Evolutionary conservation across 495 filamentous ascomycete species (phyloP), one percentile per base, ranked within the genome.

Genomic region (Podospora sp.): DNA sequence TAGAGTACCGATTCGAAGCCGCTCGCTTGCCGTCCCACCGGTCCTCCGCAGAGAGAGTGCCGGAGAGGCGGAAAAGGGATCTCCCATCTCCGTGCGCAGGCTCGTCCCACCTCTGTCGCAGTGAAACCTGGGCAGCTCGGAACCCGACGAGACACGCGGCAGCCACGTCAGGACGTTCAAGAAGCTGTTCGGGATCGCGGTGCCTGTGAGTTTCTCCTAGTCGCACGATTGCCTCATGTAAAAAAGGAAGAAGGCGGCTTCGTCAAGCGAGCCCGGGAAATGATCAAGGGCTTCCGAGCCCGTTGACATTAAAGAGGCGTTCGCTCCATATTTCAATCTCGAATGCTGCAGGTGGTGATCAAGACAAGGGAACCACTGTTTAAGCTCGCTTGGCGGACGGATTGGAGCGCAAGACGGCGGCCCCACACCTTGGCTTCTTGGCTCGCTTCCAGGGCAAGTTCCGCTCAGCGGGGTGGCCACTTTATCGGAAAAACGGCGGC

Each of bases 1-100:
- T 66, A 53, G 25, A 20, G 62, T 36, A n/a, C 51, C 62, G 25
- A 40, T 14, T 40, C 8, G 62, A 56, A 51, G 51, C 26, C 25
- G 27, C 56, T 20, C 11, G 24, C 6, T 22, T 27, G 24, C 24
- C 56, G 6, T 22, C 20, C 20, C 21, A 14, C 52, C 20, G 24
- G 40, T 46, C 40, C 11, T 46, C 40, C 40, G 40, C 12, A 46
- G 40, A 4, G 2, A 11, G 40, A 18, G 40, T 18, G 14, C 12
- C 40, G 40, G 52, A 26, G 52, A 2, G 21, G 21, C 52, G 52
- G 52, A 55, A 22, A n/a, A 26, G 24, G 52, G 52, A 26, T 26
- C 24, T 6, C 52, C 21, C 52, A 55, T 55, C 20, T 55, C 52
- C 24, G 52, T 46, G 40, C 40, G 40, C 40, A 46, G 40, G 14